Evolutionary conservation across 495 filamentous ascomycete species (phyloP).

Genomic region (Schizothecium vesticola): DNA sequence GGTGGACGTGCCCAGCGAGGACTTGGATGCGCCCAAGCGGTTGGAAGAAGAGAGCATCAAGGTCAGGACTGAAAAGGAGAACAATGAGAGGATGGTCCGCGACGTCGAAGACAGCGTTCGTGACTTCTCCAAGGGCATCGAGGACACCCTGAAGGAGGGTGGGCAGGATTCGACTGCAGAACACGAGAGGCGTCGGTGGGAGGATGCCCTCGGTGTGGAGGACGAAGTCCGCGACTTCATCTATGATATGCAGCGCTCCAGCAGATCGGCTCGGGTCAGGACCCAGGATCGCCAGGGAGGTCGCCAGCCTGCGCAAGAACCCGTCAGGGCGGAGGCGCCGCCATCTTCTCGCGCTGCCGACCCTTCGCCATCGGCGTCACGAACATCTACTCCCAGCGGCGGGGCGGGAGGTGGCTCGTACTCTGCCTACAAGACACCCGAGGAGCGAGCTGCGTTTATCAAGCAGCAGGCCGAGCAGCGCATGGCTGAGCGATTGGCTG

Average conservation of each 20-base stretch:
- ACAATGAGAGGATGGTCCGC: slow-evolving; percentile 89
- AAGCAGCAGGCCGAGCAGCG: slow-evolving; percentile 94
- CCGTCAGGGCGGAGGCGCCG: slow-evolving; percentile 38
- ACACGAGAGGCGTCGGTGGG: slow-evolving; percentile 91
- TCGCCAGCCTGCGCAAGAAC: slow-evolving; percentile 41
- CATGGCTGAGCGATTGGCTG: slow-evolving; percentile 96
- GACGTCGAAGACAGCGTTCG: slow-evolving; percentile 96
- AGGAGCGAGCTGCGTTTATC: slow-evolving; percentile 91
- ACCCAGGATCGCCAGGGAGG: slow-evolving; percentile 56
- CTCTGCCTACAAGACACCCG: slow-evolving; percentile 77
- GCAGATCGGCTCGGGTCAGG: slow-evolving; percentile 66
- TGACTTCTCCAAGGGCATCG: slow-evolving; percentile 79
- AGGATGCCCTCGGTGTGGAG: slow-evolving; percentile 93
- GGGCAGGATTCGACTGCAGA: slow-evolving; percentile 61
- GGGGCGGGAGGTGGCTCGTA: slow-evolving; percentile 53
- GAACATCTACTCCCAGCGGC: slow-evolving; percentile 41
- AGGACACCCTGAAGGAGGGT: slow-evolving; percentile 80
- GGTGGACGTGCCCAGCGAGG: slow-evolving; percentile 55
- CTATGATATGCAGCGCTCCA: slow-evolving; percentile 84
- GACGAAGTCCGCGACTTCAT: slow-evolving; percentile 97
- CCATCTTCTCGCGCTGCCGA: slow-evolving; percentile 31
- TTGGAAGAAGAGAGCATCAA: slow-evolving; percentile 82
- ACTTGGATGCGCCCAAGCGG: slow-evolving; percentile 71
- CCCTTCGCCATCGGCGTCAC: slow-evolving; percentile 36
- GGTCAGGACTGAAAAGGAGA: slow-evolving; percentile 77